Evolutionary conservation across 2,329 filamentous ascomycete genomes (phyloP).

Genomic region (Dactylellina sp.): DNA sequence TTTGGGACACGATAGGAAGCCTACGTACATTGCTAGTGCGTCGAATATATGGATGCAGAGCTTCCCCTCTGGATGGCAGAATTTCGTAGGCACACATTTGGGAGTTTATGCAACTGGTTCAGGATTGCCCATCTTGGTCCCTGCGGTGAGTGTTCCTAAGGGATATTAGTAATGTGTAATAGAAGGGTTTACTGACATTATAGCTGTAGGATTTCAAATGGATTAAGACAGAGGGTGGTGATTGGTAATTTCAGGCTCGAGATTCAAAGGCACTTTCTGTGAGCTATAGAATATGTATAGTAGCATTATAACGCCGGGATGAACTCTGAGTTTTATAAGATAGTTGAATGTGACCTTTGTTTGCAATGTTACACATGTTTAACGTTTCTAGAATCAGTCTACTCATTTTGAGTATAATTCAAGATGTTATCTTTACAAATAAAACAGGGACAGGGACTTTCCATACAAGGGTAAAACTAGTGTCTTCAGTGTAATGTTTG

Average conservation of each 20-base stretch:
- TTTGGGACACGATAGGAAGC: conserved; percentile 43
- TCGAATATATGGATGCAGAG: conserved; percentile 57
- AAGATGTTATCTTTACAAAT: no score
- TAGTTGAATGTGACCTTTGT: no score
- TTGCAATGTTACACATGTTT: no score
- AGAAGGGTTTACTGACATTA: background rate
- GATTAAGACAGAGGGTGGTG: conserved; percentile 52
- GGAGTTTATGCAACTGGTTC: conserved; percentile 58
- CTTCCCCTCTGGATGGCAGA: conserved; percentile 57
- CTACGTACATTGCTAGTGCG: conserved; percentile 55
- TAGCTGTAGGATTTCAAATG: conserved; percentile 56
- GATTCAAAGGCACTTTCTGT: background rate
- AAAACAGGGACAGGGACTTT: background rate
- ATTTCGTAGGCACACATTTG: conserved; percentile 57
- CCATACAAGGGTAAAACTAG: background rate
- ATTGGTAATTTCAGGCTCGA: conserved; percentile 20
- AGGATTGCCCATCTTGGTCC: conserved; percentile 53
- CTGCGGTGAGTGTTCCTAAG: conserved; percentile 44
- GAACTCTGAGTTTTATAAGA: no score
- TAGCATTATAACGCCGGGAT: no score
- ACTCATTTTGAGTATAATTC: no score
- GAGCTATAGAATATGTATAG: no score
- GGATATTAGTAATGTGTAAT: background rate
- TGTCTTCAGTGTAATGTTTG: background rate
- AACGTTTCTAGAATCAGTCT: no score